Percentiles rank a stretch among this genome's conserved stretches.
Evolutionary conservation across 2,329 filamentous ascomycete genomes (phyloP).

Genomic region (Leptodontidium sp.): DNA sequence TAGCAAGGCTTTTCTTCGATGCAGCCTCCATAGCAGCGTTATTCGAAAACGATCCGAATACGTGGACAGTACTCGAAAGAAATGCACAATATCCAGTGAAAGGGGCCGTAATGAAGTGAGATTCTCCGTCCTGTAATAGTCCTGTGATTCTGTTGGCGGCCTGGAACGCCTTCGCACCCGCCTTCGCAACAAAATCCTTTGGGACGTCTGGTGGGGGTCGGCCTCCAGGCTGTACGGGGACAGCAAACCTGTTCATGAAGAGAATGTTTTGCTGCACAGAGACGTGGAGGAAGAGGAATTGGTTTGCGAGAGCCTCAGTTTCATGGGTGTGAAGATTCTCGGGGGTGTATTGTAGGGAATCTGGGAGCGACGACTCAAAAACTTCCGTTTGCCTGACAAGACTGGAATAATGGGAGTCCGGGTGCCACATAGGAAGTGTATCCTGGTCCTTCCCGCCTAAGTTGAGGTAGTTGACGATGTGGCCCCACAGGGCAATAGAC

Average conservation of each 20-base stretch:
- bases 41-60: slow-evolving; percentile 89
- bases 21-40: slow-evolving; percentile 77
- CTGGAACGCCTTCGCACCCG: slow-evolving; percentile 78
- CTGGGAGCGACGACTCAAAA: slow-evolving; percentile 74
- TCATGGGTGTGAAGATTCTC: slow-evolving; percentile 88
- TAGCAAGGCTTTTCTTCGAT: slow-evolving; percentile 84
- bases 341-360: slow-evolving; percentile 73
- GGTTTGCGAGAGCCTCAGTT: slow-evolving; percentile 85
- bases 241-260: slow-evolving; percentile 88
- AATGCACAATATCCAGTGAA: slow-evolving; percentile 97
- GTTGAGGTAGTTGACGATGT: slow-evolving; percentile 88
- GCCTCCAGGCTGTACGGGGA: slow-evolving; percentile 67
- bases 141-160: slow-evolving; percentile 89
- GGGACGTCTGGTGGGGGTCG: slow-evolving; percentile 70
- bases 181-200: slow-evolving; percentile 78
- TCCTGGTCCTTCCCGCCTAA: slow-evolving; percentile 87
- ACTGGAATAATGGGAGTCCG: slow-evolving; percentile 76
- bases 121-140: slow-evolving; percentile 80
- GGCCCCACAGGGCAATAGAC: slow-evolving; percentile 87
- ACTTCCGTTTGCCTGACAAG: slow-evolving; percentile 76
- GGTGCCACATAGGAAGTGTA: slow-evolving; percentile 79
- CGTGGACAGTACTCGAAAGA: slow-evolving; percentile 91
- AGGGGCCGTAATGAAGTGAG: slow-evolving; percentile 84
- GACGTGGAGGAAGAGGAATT: slow-evolving; percentile 92
- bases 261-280: slow-evolving; percentile 88